phyloP scores from a whole-genome alignment of 1,139 yeast species.

The Protomyces pachydermus region DNA sequence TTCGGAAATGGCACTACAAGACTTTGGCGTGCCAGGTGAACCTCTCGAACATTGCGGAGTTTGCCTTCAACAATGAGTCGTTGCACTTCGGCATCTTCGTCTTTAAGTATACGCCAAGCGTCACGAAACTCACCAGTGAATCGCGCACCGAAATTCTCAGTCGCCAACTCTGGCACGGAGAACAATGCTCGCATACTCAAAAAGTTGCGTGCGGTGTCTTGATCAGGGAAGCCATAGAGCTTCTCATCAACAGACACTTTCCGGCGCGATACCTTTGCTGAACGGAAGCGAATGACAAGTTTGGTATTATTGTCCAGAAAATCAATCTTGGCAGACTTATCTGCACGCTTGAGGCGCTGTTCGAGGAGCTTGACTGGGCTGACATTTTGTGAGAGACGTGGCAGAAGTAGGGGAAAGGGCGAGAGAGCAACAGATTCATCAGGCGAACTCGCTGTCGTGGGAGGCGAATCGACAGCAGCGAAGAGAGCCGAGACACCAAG shows the following conservation, averaged over 20 bases:
- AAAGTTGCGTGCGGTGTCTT: conserved; percentile 8
- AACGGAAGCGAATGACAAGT: conserved; percentile 13
- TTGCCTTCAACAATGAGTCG: conserved; percentile 1
- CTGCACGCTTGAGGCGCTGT: conserved; percentile 10
- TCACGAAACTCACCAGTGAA: conserved; percentile 12
- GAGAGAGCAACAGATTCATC: neutral
- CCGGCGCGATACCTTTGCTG: conserved; percentile 5
- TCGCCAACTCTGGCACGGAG: conserved; percentile 15
- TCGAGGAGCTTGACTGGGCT: conserved; percentile 14
- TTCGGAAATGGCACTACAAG: neutral
- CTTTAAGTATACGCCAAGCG: conserved; percentile 16
- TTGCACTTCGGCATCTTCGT: conserved; percentile 8
- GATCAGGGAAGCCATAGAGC: conserved; percentile 5
- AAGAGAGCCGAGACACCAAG: neutral
- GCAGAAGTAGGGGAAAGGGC: conserved; percentile 9
- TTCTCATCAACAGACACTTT: conserved; percentile 1
- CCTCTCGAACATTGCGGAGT: conserved; percentile 6
- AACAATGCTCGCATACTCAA: conserved; percentile 15
- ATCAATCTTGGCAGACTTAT: conserved; percentile 14
- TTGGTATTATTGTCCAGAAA: neutral
- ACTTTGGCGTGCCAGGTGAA: neutral
- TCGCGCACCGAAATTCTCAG: conserved; percentile 16
- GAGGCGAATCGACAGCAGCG: neutral
- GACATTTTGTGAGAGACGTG: conserved; percentile 11
- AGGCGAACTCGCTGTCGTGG: neutral